Evolutionary conservation across 257 asterid genomes (phyloP).

Genomic region (Fraxinus excelsior): DNA sequence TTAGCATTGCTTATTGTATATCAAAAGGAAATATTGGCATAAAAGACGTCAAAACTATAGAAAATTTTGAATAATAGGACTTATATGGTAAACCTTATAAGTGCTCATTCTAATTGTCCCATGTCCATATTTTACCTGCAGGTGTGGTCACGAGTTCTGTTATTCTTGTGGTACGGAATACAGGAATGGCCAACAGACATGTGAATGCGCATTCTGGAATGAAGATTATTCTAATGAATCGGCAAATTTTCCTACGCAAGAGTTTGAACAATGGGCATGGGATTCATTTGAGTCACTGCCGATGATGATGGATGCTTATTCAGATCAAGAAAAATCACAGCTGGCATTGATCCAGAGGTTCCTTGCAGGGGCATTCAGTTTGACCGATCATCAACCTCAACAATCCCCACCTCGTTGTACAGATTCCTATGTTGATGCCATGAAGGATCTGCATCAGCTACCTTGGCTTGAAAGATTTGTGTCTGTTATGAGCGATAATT

Average conservation of each 20-base stretch:
- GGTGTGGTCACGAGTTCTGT: constrained; percentile 90
- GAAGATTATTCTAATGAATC: constrained; percentile 50
- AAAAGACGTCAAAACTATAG: background rate
- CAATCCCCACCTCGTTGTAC: constrained; percentile 71
- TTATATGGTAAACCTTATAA: background rate
- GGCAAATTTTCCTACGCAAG: constrained; percentile 50
- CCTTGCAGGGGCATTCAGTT: constrained; percentile 82
- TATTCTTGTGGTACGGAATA: constrained; percentile 76
- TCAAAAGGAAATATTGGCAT: background rate
- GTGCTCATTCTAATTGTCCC: background rate
- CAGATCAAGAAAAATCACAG: constrained; percentile 94
- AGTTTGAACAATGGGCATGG: constrained; percentile 90
- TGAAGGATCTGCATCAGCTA: constrained; percentile 94
- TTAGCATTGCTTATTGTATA: background rate
- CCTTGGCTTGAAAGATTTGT: constrained; percentile 99
- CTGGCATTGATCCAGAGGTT: constrained; percentile 88
- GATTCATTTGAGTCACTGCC: constrained; percentile 82
- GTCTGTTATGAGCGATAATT: constrained; percentile 85
- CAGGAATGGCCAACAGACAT: constrained; percentile 54
- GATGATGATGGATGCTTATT: constrained; percentile 72
- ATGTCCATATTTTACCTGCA: constrained; percentile 24
- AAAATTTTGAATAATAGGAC: background rate
- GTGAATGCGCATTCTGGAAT: constrained; percentile 71
- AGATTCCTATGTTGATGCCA: constrained; percentile 78
- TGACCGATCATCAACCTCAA: constrained; percentile 54